A percentile compares a stretch with the other conserved stretches of the same genome.
Evolutionary conservation across 164 flowering plant genomes (phyloP).

Genomic region (Macadamia tetraphylla): DNA sequence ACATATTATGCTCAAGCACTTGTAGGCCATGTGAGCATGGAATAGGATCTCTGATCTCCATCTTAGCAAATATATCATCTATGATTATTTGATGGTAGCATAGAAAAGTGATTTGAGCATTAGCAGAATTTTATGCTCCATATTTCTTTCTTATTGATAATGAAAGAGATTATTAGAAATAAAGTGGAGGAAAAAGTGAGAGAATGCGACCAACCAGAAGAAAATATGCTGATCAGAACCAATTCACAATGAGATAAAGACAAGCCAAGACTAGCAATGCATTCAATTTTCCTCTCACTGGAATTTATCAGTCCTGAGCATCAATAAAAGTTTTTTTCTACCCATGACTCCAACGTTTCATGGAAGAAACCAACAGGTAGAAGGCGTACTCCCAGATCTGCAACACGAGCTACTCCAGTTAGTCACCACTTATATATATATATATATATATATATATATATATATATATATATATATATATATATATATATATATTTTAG

Average conservation of each 20-base stretch:
- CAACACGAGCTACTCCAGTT: conserved; percentile 1
- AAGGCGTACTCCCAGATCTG: conserved; percentile 92
- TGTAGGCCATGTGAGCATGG: neutral
- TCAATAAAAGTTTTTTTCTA: neutral
- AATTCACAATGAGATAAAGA: neutral
- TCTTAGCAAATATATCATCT: neutral
- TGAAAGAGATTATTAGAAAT: too few species aligned
- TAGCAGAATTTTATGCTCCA: neutral
- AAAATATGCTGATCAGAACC: neutral
- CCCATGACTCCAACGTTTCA: too few species aligned
- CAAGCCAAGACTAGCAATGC: neutral
- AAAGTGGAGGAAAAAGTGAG: too few species aligned
- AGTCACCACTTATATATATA: too few species aligned
- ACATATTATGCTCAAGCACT: too few species aligned
- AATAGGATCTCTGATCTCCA: neutral
- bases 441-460: neutral
- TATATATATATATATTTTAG: too few species aligned
- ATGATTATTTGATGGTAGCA: neutral
- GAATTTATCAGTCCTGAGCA: neutral
- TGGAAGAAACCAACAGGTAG: conserved; percentile 65
- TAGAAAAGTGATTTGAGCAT: neutral
- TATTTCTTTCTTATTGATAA: too few species aligned
- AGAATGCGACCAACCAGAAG: neutral
- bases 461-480: neutral
- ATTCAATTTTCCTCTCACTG: neutral